phyloP scores from a whole-genome alignment of 805 yeast species.

The Spathaspora hagerdaliae region DNA sequence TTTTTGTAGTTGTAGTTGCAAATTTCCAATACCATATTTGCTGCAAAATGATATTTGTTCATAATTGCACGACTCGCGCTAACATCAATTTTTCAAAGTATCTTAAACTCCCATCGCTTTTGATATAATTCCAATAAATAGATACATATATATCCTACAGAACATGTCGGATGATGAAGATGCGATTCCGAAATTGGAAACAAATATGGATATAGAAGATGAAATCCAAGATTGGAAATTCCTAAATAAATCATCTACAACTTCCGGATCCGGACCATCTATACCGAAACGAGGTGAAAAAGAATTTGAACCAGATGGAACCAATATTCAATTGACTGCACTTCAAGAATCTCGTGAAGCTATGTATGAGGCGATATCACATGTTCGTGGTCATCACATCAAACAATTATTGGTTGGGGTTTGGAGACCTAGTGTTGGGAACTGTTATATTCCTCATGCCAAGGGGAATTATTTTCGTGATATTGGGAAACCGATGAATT shows the following conservation, averaged over 20 bases:
- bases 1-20: too few relatives aligned
- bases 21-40: too few relatives aligned
- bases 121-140: too few relatives aligned
- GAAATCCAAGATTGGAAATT: constrained; percentile 34
- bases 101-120: too few relatives aligned
- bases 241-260: constrained; percentile 4
- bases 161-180: not conserved
- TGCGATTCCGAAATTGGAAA: not conserved
- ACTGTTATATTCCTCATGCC: constrained; percentile 39
- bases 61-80: too few relatives aligned
- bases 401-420: constrained; percentile 53
- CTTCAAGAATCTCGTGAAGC: constrained; percentile 56
- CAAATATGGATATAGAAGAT: constrained; percentile 14
- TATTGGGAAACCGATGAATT: constrained; percentile 53
- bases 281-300: constrained; percentile 79
- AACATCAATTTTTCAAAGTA: too few relatives aligned
- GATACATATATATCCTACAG: too few relatives aligned
- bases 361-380: constrained; percentile 66
- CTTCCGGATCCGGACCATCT: not conserved
- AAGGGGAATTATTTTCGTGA: constrained; percentile 72
- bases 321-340: constrained; percentile 43
- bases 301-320: constrained; percentile 82
- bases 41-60: too few relatives aligned
- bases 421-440: constrained; percentile 28
- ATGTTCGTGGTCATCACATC: constrained; percentile 43